Evolutionary conservation across 768 basidiomycete genomes (phyloP), one percentile per base, ranked within the genome.

Genomic region (Auricularia heimuer): DNA sequence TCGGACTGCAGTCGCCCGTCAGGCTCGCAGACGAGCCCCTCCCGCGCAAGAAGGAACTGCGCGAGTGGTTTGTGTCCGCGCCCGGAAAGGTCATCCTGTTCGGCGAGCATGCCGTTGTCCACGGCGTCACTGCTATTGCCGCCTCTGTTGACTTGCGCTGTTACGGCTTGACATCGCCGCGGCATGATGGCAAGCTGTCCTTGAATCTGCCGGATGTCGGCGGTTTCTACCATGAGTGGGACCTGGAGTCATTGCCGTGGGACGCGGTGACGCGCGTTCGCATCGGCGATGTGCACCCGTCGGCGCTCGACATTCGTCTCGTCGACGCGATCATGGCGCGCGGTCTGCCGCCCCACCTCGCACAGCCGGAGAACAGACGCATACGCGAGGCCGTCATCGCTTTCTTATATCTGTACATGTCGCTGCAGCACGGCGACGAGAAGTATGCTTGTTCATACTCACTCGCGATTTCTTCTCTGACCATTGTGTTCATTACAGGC

Each of bases 21-120:
- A 42, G 39, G 14, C 42, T 37, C 4, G 71, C 81, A n/a, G 67
- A 47, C 0, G 56, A 37, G 42, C 47, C 61, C 8, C 21, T 56
- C 60, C 51, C 37, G 47, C 66, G 67, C 51, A 65, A 54, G 61
- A 71, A 63, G 34, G 75, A 77, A 61, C 72, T 83, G 62, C 75
- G 77, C 47, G 88, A 90, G 72, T 91, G 91, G 87, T 82, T 97
- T 63, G 88, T 98, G 65, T 94, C 93, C 65, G 94, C 97, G 2
- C 97, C 97, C 7, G 97, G 97, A 33, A 99, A 99, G 73, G 91
- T 98, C 65, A 98, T 99, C 68, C 75, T 99, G 67, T 99, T 98
- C 69, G 97, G 97, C 61, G 97, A 99, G 77, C 97, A 99, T 75
- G 96, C 97, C 18, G 97, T 99, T 62, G 97, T 99, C 21, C 89